Percentiles rank a stretch among this genome's conserved stretches.
Evolutionary conservation across 1,284 basidiomycete genomes (phyloP).

Genomic region (Moesziomyces antarcticus): DNA sequence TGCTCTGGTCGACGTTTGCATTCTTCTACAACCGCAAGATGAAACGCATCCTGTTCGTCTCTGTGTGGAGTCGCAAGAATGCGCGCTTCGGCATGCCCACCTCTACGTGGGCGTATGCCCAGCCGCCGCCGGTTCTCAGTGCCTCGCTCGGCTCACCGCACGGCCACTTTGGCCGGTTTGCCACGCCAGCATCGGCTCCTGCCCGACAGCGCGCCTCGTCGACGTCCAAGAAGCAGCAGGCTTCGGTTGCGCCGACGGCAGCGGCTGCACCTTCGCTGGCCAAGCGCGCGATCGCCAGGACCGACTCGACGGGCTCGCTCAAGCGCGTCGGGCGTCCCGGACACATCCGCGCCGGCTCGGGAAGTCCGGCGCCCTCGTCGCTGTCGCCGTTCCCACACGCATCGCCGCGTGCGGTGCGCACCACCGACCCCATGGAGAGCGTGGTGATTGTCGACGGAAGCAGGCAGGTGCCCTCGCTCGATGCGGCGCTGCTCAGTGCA

Average conservation of each 20-base stretch:
- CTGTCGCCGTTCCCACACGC: slow-evolving; percentile 66
- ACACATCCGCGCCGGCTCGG: slow-evolving; percentile 41
- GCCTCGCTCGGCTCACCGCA: slow-evolving; percentile 38
- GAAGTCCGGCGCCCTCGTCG: slow-evolving; percentile 61
- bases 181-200: slow-evolving; percentile 3
- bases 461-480: slow-evolving; percentile 44
- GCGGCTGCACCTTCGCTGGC: slow-evolving; percentile 47
- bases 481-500: slow-evolving; percentile 53
- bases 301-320: slow-evolving; percentile 44
- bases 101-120: slow-evolving; percentile 38
- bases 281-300: slow-evolving; percentile 53
- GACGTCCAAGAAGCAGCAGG: slow-evolving; percentile 20
- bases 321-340: slow-evolving; percentile 30
- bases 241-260: slow-evolving; percentile 14
- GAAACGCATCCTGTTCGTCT: slow-evolving; percentile 92
- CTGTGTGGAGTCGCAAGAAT: slow-evolving; percentile 87
- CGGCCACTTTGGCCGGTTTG: slow-evolving; percentile 16
- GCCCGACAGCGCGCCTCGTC: slow-evolving; percentile 23
- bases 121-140: slow-evolving; percentile 40
- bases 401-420: slow-evolving; percentile 36
- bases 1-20: slow-evolving; percentile 96
- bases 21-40: slow-evolving; percentile 93
- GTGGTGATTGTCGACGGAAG: slow-evolving; percentile 36
- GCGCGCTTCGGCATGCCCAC: slow-evolving; percentile 43
- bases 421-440: slow-evolving; percentile 35